phyloP scores from a whole-genome alignment of 2,329 filamentous ascomycete species.

The Biscogniauxia sp. region DNA sequence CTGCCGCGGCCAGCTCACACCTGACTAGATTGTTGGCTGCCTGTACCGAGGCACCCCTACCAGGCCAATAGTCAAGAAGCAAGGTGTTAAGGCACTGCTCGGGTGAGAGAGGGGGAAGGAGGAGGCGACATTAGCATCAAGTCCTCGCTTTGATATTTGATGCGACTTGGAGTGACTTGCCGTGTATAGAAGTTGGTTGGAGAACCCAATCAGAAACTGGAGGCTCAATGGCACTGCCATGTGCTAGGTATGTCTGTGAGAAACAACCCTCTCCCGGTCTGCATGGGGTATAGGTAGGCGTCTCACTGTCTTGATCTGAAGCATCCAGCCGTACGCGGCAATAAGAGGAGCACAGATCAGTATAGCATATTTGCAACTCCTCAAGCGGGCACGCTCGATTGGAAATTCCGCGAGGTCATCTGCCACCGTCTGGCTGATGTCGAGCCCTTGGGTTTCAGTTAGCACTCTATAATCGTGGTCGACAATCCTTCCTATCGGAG shows the following conservation, averaged over 20 bases:
- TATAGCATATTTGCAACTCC: conserved; percentile 5
- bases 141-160: too few species aligned
- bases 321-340: conserved; percentile 11
- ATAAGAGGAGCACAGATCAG: conserved; percentile 7
- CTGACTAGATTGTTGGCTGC: conserved; percentile 19
- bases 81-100: conserved; percentile 11
- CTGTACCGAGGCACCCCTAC: conserved; percentile 8
- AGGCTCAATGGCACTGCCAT: conserved; percentile 13
- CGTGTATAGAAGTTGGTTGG: conserved; percentile 10
- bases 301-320: conserved; percentile 6
- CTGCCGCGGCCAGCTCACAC: conserved; percentile 16
- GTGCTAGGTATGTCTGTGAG: conserved; percentile 6
- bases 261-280: background rate
- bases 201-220: conserved; percentile 18
- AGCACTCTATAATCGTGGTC: conserved; percentile 7
- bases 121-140: too few species aligned
- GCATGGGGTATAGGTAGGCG: too few species aligned
- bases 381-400: conserved; percentile 10
- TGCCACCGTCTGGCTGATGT: background rate
- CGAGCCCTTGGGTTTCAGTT: background rate
- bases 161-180: background rate
- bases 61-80: conserved; percentile 8
- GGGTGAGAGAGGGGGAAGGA: too few species aligned
- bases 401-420: conserved; percentile 5
- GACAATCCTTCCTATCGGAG: conserved; percentile 4